Percentiles rank a stretch among this genome's conserved stretches.
These are phyloP conservation scores for Chimonanthus praecox DNA, from an alignment of 164 flowering plant genomes.

Conservation along the genomic window DNA sequence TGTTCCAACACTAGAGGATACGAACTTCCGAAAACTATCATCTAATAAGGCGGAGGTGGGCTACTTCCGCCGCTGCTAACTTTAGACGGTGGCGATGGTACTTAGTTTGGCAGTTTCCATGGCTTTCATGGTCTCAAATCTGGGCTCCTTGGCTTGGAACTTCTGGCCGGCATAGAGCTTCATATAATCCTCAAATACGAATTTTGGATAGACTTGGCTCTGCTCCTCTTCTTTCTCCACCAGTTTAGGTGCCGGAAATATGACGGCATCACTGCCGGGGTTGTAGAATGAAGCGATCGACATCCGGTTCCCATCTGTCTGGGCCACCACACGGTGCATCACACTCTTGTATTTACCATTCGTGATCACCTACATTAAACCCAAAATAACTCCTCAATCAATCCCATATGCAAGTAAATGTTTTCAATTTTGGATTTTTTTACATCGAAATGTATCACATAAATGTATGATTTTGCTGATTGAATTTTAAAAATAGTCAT, in stretches of 20 bases:
- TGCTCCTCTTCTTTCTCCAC: constrained; percentile 47
- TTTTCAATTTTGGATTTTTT: no score
- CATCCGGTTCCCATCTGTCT: constrained; percentile 70
- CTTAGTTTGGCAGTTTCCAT: constrained; percentile 30
- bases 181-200: constrained; percentile 91
- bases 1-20: no score
- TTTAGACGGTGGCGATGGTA: constrained; percentile 37
- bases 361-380: constrained; percentile 54
- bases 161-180: constrained; percentile 68
- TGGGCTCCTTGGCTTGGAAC: constrained; percentile 89
- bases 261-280: constrained; percentile 80
- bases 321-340: constrained; percentile 77
- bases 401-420: no score
- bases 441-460: no score
- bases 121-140: constrained; percentile 79
- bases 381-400: no score
- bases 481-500: no score
- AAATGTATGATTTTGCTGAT: no score
- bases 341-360: constrained; percentile 96
- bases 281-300: constrained; percentile 92
- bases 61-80: no score
- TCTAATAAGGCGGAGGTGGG: no score
- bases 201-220: constrained; percentile 55
- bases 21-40: no score
- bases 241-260: constrained; percentile 65